A percentile compares a stretch with the other conserved stretches of the same genome.
Evolutionary conservation across 306 rosid genomes (phyloP).

Genomic region (Argentina anserina): DNA sequence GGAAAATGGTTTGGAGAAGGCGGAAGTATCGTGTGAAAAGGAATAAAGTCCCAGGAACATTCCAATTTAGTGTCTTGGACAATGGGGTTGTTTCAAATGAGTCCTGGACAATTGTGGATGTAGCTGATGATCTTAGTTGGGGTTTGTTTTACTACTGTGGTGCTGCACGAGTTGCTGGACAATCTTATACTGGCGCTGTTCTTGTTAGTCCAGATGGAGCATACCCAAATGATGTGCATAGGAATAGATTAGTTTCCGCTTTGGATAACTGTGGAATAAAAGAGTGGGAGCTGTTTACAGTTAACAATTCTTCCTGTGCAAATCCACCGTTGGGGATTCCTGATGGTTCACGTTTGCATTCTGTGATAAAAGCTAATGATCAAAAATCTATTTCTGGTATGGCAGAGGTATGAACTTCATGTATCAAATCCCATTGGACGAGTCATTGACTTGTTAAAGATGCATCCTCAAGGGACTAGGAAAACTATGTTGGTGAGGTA

Average conservation of each 20-base stretch:
- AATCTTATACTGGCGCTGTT: conserved; percentile 78
- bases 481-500: not conserved
- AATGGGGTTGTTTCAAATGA: conserved; percentile 89
- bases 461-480: not conserved
- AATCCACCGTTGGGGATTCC: conserved; percentile 3
- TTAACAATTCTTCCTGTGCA: conserved; percentile 52
- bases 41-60: conserved; percentile 63
- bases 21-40: conserved; percentile 73
- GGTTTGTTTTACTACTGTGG: conserved; percentile 80
- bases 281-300: conserved; percentile 64
- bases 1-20: conserved; percentile 76
- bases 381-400: not conserved
- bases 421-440: not conserved
- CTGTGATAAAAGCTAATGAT: not conserved
- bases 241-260: conserved; percentile 41
- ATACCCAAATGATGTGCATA: conserved; percentile 46
- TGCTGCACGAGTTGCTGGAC: conserved; percentile 86
- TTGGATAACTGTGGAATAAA: conserved; percentile 64
- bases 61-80: conserved; percentile 71
- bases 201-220: conserved; percentile 77
- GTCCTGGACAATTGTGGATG: conserved; percentile 83
- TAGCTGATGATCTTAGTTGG: conserved; percentile 70
- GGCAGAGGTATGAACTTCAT: not conserved
- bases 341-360: conserved; percentile 2
- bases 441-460: not conserved